These are phyloP conservation scores for Sporisorium sorghi DNA, from an alignment of 1,284 basidiomycete genomes.

Conservation along the genomic window DNA sequence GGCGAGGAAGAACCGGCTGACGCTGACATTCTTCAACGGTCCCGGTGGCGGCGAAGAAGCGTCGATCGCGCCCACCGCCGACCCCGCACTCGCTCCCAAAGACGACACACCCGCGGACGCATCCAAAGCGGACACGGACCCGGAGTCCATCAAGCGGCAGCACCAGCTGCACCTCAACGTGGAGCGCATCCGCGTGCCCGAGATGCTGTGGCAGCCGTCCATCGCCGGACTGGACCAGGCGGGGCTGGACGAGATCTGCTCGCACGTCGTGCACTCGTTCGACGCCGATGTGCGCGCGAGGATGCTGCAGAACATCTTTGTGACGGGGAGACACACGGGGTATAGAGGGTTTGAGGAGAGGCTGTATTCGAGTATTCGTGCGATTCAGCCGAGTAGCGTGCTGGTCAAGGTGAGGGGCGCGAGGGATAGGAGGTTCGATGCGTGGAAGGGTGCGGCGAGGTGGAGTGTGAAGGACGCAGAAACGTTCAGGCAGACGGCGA, in stretches of 20 bases:
- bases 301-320: slow-evolving; percentile 86
- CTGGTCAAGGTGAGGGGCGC: slow-evolving; percentile 71
- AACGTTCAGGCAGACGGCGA: slow-evolving; percentile 72
- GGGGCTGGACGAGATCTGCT: slow-evolving; percentile 88
- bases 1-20: slow-evolving; percentile 82
- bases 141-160: slow-evolving; percentile 74
- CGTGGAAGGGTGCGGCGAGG: slow-evolving; percentile 91
- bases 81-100: background rate
- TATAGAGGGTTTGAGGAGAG: slow-evolving; percentile 80
- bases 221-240: slow-evolving; percentile 96
- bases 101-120: slow-evolving; percentile 72
- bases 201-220: slow-evolving; percentile 89
- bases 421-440: slow-evolving; percentile 79
- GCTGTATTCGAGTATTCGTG: slow-evolving; percentile 74
- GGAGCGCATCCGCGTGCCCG: slow-evolving; percentile 92
- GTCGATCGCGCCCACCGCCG: slow-evolving; percentile 20
- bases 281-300: slow-evolving; percentile 74
- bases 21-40: slow-evolving; percentile 81
- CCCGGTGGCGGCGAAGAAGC: slow-evolving; percentile 55
- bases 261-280: slow-evolving; percentile 86
- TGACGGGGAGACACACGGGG: slow-evolving; percentile 84
- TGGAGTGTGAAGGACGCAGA: slow-evolving; percentile 74
- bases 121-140: slow-evolving; percentile 49
- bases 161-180: slow-evolving; percentile 89
- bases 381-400: slow-evolving; percentile 53